Conservation (phyloP, 345 rosid genomes). For the Eutrema heterophyllum region DNA sequence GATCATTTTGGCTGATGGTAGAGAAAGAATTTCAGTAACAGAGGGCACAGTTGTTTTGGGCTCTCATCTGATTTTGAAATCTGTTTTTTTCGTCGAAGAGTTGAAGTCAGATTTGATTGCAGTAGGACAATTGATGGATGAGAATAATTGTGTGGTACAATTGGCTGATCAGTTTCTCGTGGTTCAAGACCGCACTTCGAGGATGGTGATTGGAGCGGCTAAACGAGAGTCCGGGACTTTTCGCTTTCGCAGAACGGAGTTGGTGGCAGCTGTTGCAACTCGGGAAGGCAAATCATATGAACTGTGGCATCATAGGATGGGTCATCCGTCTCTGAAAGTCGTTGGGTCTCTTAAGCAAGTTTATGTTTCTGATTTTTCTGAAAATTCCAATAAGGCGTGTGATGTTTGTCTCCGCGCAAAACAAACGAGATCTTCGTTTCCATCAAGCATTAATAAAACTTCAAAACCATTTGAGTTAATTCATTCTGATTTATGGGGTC, state of each 20-base stretch:
- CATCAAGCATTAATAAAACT: too few species aligned
- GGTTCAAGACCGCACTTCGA: neutral
- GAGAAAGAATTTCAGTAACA: neutral
- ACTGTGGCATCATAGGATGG: neutral
- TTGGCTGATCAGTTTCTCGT: neutral
- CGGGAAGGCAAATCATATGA: neutral
- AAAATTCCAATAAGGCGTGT: neutral
- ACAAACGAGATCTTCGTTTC: too few species aligned
- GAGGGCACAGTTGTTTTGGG: neutral
- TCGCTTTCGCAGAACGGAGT: neutral
- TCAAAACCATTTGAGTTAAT: too few species aligned
- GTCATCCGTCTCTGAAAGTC: neutral
- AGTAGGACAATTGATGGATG: neutral
- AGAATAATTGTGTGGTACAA: neutral
- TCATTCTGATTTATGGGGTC: too few species aligned
- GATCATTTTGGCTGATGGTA: neutral
- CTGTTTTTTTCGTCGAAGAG: too few species aligned
- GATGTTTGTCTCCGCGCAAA: too few species aligned
- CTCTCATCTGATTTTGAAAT: too few species aligned
- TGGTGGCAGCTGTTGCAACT: neutral
- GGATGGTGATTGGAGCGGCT: neutral
- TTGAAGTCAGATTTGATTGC: too few species aligned
- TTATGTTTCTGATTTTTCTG: neutral
- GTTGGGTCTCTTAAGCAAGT: neutral
- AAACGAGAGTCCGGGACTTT: neutral